Percentiles rank a stretch among this genome's conserved stretches.
Evolutionary conservation across 345 rosid species (phyloP).

Genomic region (Adansonia digitata): DNA sequence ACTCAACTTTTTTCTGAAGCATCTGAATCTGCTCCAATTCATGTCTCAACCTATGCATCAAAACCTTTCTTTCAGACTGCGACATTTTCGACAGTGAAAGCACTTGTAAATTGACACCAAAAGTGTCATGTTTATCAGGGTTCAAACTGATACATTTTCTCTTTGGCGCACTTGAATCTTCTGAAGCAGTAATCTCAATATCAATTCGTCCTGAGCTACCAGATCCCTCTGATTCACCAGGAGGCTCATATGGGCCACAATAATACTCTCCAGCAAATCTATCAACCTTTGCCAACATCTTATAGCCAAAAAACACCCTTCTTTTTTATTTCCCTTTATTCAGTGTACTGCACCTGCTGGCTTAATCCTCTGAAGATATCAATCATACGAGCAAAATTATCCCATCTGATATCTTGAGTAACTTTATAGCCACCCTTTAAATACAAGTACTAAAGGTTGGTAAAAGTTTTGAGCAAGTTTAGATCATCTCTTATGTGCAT

Average conservation of each 20-base stretch:
- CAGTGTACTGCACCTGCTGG: background rate
- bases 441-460: background rate
- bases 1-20: constrained; percentile 57
- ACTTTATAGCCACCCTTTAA: background rate
- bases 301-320: constrained; percentile 17
- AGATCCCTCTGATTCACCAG: constrained; percentile 80
- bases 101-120: constrained; percentile 56
- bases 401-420: constrained; percentile 6
- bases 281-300: constrained; percentile 52
- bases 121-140: constrained; percentile 37
- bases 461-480: background rate
- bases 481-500: background rate
- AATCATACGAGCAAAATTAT: constrained; percentile 23
- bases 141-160: constrained; percentile 59
- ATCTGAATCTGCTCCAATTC: constrained; percentile 70
- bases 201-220: constrained; percentile 76
- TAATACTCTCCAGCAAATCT: constrained; percentile 50
- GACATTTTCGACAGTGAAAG: constrained; percentile 57
- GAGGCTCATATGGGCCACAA: constrained; percentile 40
- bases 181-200: constrained; percentile 63
- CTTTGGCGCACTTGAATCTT: constrained; percentile 50
- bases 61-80: constrained; percentile 54
- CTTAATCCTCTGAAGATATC: constrained; percentile 29
- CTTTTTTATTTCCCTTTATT: constrained; percentile 5
- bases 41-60: constrained; percentile 44